Percentiles rank a stretch among this genome's conserved stretches.
phyloP scores from a whole-genome alignment of 2,329 filamentous ascomycete genomes.

The Claviceps arundinis region DNA sequence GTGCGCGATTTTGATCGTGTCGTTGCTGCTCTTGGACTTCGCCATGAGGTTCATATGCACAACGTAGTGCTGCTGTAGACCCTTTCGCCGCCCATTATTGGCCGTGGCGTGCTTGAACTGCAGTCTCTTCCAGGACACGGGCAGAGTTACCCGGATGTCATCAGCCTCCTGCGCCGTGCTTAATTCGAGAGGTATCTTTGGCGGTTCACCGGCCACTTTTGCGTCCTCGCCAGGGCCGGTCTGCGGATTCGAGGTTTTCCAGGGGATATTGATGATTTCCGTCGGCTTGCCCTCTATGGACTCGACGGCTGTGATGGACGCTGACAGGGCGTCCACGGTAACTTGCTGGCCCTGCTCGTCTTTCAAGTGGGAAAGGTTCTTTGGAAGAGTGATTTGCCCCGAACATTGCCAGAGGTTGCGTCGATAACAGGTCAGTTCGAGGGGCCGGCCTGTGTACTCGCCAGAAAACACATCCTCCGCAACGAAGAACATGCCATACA shows the following conservation, averaged over 20 bases:
- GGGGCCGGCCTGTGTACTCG: slow-evolving; percentile 42
- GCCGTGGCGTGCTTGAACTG: slow-evolving; percentile 95
- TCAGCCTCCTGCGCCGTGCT: slow-evolving; percentile 56
- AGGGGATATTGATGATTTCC: slow-evolving; percentile 92
- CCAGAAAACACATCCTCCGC: slow-evolving; percentile 66
- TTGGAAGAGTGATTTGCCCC: slow-evolving; percentile 69
- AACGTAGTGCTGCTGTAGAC: slow-evolving; percentile 88
- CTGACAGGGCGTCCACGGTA: slow-evolving; percentile 63
- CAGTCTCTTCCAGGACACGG: slow-evolving; percentile 83
- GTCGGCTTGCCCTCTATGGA: slow-evolving; percentile 85
- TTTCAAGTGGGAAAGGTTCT: slow-evolving; percentile 53
- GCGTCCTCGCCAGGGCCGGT: slow-evolving; percentile 30
- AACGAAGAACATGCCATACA: slow-evolving; percentile 82
- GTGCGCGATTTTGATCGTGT: slow-evolving; percentile 64
- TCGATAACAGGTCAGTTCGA: slow-evolving; percentile 88
- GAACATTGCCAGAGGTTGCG: slow-evolving; percentile 93
- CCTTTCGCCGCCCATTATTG: slow-evolving; percentile 88
- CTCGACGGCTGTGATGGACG: slow-evolving; percentile 74
- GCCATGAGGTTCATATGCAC: slow-evolving; percentile 75
- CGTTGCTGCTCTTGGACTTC: slow-evolving; percentile 53
- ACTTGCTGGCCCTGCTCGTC: slow-evolving; percentile 66
- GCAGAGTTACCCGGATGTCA: slow-evolving; percentile 63
- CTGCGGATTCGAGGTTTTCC: slow-evolving; percentile 64
- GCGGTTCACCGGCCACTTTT: slow-evolving; percentile 37
- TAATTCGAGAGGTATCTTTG: slow-evolving; percentile 41